Conservation (phyloP, 2,329 filamentous ascomycete genomes). For the Colletotrichum musicola region DNA sequence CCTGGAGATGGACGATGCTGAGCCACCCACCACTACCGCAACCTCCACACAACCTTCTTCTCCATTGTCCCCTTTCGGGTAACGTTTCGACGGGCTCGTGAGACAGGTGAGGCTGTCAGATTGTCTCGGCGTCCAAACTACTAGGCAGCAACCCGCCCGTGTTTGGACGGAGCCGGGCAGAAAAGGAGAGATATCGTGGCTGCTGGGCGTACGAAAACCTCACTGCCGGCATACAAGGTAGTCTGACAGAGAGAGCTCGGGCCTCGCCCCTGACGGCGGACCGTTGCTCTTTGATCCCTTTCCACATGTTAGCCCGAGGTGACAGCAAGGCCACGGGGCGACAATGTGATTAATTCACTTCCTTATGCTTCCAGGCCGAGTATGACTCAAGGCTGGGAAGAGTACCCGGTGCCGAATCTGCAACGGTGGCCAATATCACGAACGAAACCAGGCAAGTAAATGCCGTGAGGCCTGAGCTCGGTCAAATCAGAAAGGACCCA, state of each 20-base stretch:
- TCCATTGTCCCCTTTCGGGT: neutral
- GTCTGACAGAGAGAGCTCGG: constrained; percentile 21
- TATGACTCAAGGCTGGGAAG: neutral
- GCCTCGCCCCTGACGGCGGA: constrained; percentile 12
- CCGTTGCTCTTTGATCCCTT: constrained; percentile 12
- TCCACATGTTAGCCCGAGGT: constrained; percentile 8
- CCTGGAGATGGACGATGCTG: neutral
- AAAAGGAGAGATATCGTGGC: neutral
- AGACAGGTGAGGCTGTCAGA: constrained; percentile 32
- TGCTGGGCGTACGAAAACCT: neutral
- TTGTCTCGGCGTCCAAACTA: constrained; percentile 24
- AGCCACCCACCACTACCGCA: too few relatives aligned
- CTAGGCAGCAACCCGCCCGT: constrained; percentile 20
- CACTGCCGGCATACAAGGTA: neutral
- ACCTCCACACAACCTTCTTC: too few relatives aligned
- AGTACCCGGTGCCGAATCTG: neutral
- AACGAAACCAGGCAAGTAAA: neutral
- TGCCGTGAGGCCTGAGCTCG: neutral
- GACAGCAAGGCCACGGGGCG: too few relatives aligned
- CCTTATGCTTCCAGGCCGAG: neutral
- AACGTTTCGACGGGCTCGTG: neutral
- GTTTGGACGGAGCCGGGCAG: constrained; percentile 16
- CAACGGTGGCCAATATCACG: neutral
- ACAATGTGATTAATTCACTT: too few relatives aligned
- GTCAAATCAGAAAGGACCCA: too few relatives aligned